These are phyloP conservation scores for Rhizopogon vulgaris DNA, from an alignment of 768 basidiomycete species.

Conservation along the genomic window DNA sequence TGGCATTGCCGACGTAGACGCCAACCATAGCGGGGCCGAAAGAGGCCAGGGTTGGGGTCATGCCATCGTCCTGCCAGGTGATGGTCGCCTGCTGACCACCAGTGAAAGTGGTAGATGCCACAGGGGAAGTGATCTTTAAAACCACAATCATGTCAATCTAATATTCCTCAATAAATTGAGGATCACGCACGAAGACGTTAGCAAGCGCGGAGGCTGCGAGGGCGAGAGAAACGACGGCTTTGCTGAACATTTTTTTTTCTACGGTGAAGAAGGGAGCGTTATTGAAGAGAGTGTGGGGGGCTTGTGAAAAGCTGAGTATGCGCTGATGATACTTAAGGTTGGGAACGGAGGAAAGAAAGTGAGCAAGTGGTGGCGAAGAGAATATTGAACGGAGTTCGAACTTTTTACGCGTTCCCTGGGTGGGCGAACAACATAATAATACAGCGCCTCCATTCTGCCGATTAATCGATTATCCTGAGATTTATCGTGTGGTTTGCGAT, in stretches of 20 bases:
- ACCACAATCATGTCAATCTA: background rate
- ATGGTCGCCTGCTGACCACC: conserved; percentile 47
- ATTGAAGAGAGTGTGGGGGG: conserved; percentile 19
- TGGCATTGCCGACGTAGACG: conserved; percentile 59
- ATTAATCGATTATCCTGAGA: background rate
- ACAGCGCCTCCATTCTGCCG: background rate
- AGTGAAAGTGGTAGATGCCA: conserved; percentile 36
- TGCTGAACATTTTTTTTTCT: conserved; percentile 45
- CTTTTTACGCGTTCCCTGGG: background rate
- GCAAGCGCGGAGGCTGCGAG: conserved; percentile 50
- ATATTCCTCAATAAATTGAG: background rate
- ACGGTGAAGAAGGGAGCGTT: conserved; percentile 6
- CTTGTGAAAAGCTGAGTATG: conserved; percentile 6
- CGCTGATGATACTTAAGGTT: background rate
- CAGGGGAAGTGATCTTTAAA: conserved; percentile 53
- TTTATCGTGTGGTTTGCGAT: no score
- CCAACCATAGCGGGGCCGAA: conserved; percentile 50
- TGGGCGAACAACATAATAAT: background rate
- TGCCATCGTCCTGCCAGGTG: conserved; percentile 54
- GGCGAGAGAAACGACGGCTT: conserved; percentile 42
- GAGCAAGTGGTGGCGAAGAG: background rate
- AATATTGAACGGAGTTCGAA: conserved; percentile 27
- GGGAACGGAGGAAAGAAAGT: background rate
- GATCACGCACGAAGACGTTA: conserved; percentile 45
- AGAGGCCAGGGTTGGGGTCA: conserved; percentile 37